Evolutionary conservation across 2,329 filamentous ascomycete genomes (phyloP).

Genomic region (Calonectria henricotiae): DNA sequence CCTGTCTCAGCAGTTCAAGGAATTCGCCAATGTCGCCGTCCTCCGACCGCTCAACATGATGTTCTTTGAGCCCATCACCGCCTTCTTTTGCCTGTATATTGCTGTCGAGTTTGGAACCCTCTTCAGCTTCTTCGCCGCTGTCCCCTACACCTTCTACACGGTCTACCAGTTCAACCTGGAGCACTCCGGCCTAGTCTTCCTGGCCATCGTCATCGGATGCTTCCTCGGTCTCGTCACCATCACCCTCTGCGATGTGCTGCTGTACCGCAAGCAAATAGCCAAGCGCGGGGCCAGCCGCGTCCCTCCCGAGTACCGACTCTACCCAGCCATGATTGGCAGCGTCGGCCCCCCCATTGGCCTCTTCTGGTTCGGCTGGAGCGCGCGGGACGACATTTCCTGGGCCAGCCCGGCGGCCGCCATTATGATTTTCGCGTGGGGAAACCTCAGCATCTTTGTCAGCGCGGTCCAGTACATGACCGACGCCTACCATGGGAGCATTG

Average conservation of each 20-base stretch:
- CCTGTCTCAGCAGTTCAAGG: conserved; percentile 46
- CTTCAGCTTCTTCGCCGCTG: conserved; percentile 69
- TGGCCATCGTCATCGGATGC: conserved; percentile 65
- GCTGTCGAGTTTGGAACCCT: conserved; percentile 69
- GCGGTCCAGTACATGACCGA: conserved; percentile 70
- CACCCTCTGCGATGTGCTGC: conserved; percentile 59
- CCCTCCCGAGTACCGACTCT: conserved; percentile 72
- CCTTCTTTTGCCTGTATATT: conserved; percentile 69
- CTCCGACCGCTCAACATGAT: conserved; percentile 73
- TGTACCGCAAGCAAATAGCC: conserved; percentile 61
- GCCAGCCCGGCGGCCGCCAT: conserved; percentile 68
- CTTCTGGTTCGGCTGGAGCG: conserved; percentile 76
- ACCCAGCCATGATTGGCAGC: conserved; percentile 73
- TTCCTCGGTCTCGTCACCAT: conserved; percentile 63
- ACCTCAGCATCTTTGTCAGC: conserved; percentile 73
- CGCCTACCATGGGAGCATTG: conserved; percentile 69
- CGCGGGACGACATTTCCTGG: conserved; percentile 65
- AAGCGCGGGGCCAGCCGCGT: conserved; percentile 57
- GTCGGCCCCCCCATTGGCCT: conserved; percentile 68
- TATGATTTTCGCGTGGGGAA: conserved; percentile 73
- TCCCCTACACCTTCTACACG: conserved; percentile 65
- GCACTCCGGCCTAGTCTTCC: conserved; percentile 63
- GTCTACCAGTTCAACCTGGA: conserved; percentile 65
- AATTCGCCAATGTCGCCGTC: conserved; percentile 63
- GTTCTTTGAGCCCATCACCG: conserved; percentile 75